Evolutionary conservation across 768 basidiomycete species (phyloP), one percentile per base, ranked within the genome.

Genomic region (Suillus plorans): DNA sequence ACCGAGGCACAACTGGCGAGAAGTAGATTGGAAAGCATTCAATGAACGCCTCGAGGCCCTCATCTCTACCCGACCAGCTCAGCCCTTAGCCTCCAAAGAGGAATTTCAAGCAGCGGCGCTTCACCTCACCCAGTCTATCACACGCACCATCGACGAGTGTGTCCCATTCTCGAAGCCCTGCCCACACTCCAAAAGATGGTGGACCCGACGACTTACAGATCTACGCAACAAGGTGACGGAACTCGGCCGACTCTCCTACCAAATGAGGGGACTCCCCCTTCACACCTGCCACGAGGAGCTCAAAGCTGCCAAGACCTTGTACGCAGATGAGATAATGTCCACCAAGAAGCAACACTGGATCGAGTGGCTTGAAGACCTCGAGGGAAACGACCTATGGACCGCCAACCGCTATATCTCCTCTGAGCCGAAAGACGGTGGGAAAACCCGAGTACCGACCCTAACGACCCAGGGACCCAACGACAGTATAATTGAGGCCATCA

Each of bases 151-250:
- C 25, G 25, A 25, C 0, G 49, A 67, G 4, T 28, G 53, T 66
- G 61, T 25, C 2, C 73, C 71, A 3, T 70, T 70, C 61, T 31
- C 65, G 3, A 79, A 78, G 28, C 42, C 25, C 25, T 25, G 25
- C 25, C 25, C 25, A 25, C 25, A 25, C 25, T 25, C 25, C 25
- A 25, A 25, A 25, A 25, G 25, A 25, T 25, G 79, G 80, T 81
- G 73, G 76, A 71, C 61, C 1, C 41, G 16, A 5, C 5, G 6
- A 5, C 1, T 42, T 1, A 42, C 16, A 18, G 41, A 14, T 16
- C 13, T 25, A 2, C 25, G 25, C 25, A 25, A 25, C 25, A 25
- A 25, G 2, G 25, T 25, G 2, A 25, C 25, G 4, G 42, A 20
- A 4, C 42, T 44, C 14, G 20, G 42, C 7, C 1, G 18, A 0